phyloP scores from a whole-genome alignment of 805 yeast species.

The Starmerella sp. region DNA sequence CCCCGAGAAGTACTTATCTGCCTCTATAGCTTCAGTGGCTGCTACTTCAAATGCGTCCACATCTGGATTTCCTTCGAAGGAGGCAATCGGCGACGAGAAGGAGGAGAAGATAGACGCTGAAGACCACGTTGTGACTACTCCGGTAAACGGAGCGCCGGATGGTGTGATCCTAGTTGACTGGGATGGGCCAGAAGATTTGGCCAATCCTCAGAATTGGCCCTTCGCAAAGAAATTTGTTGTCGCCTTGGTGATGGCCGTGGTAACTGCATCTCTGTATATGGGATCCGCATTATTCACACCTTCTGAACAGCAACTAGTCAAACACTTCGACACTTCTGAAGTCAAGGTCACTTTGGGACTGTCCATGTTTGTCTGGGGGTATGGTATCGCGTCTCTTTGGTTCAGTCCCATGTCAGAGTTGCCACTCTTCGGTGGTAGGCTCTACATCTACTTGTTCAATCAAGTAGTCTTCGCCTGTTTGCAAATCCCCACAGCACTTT shows the following conservation, averaged over 20 bases:
- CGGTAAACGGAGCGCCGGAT: neutral
- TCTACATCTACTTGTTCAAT: neutral
- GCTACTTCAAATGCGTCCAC: neutral
- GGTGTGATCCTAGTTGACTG: neutral
- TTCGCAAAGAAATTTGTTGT: neutral
- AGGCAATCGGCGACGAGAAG: neutral
- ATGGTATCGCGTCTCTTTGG: neutral
- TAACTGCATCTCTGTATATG: neutral
- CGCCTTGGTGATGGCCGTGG: neutral
- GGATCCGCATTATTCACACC: neutral
- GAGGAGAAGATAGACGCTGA: neutral
- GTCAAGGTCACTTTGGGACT: neutral
- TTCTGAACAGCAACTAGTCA: neutral
- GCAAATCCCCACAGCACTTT: neutral
- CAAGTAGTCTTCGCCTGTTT: neutral
- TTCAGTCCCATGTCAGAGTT: neutral
- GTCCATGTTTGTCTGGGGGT: neutral
- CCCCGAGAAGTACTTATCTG: slow-evolving; percentile 1
- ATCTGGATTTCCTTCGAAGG: neutral
- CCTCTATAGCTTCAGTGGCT: neutral
- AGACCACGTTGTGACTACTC: neutral
- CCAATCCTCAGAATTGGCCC: neutral
- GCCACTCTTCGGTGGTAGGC: neutral
- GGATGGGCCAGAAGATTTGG: neutral
- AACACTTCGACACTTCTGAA: neutral